Conservation (phyloP, 2,329 filamentous ascomycete species). For the Venturia carpophila region DNA sequence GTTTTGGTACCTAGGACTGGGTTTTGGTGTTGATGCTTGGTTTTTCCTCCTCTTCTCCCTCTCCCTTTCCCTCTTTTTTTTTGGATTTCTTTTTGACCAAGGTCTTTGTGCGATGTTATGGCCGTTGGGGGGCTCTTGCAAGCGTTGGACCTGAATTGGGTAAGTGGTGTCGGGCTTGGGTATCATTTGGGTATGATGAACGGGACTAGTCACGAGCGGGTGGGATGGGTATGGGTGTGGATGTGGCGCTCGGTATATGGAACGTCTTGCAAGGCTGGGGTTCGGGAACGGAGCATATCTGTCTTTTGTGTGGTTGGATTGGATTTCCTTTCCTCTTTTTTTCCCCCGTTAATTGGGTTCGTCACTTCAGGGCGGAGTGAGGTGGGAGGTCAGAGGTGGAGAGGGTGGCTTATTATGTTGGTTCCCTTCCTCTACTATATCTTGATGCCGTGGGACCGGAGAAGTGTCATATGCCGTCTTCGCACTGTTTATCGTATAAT, state of each 20-base stretch:
- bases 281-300: too few species aligned
- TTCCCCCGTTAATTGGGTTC: too few species aligned
- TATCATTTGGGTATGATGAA: background rate
- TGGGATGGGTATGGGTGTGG: background rate
- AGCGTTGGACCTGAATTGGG: too few species aligned
- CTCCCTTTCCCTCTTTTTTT: background rate
- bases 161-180: background rate
- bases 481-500: background rate
- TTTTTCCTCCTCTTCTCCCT: too few species aligned
- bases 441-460: too few species aligned
- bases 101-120: too few species aligned
- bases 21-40: too few species aligned
- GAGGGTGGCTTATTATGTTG: background rate
- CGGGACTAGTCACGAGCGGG: too few species aligned
- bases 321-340: constrained; percentile 2
- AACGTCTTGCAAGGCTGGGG: background rate
- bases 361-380: background rate
- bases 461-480: background rate
- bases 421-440: constrained; percentile 5
- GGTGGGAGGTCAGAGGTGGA: too few species aligned
- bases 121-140: too few species aligned
- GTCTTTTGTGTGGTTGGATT: background rate
- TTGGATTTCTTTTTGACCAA: background rate
- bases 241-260: background rate
- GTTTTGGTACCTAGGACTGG: too few species aligned